Conservation (phyloP, 2,329 filamentous ascomycete genomes). For the Dactylonectria macrodidyma region DNA sequence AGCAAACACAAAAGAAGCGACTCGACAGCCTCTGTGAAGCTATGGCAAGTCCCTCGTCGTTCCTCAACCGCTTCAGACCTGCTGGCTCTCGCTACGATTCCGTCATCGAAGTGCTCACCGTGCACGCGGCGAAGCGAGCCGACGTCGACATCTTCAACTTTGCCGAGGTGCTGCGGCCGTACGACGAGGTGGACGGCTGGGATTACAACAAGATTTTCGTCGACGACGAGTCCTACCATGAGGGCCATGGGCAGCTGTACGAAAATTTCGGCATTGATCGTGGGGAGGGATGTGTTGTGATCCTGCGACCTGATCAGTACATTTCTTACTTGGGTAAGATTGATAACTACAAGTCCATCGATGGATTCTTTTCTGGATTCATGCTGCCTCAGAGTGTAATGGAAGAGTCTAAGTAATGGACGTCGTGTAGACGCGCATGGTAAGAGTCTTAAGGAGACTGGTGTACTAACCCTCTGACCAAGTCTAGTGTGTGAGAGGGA, state of each 20-base stretch:
- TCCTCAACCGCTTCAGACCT: slow-evolving; percentile 32
- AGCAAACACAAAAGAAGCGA: slow-evolving; percentile 51
- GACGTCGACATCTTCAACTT: slow-evolving; percentile 67
- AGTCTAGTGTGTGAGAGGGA: too few relatives aligned
- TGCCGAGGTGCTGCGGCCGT: slow-evolving; percentile 59
- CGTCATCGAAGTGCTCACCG: slow-evolving; percentile 72
- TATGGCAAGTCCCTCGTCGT: slow-evolving; percentile 55
- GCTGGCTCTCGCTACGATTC: slow-evolving; percentile 27
- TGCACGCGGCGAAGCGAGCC: slow-evolving; percentile 68
- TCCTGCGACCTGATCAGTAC: slow-evolving; percentile 79
- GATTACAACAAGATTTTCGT: slow-evolving; percentile 71
- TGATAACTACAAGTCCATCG: slow-evolving; percentile 28
- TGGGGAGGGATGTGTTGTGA: slow-evolving; percentile 69
- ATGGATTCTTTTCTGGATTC: slow-evolving; percentile 27
- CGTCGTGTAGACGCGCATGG: background rate
- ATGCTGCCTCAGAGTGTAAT: slow-evolving; percentile 6
- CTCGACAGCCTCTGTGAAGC: slow-evolving; percentile 21
- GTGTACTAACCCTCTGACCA: too few relatives aligned
- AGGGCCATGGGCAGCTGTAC: slow-evolving; percentile 67
- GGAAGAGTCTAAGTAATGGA: background rate
- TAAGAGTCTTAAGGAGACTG: background rate
- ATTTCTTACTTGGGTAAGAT: slow-evolving; percentile 54
- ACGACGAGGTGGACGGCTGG: slow-evolving; percentile 63
- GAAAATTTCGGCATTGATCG: slow-evolving; percentile 71
- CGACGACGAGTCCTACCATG: slow-evolving; percentile 68